Base-by-base conservation (phyloP, 805 yeast genomes). In the Barnettozyma salicaria region DNA sequence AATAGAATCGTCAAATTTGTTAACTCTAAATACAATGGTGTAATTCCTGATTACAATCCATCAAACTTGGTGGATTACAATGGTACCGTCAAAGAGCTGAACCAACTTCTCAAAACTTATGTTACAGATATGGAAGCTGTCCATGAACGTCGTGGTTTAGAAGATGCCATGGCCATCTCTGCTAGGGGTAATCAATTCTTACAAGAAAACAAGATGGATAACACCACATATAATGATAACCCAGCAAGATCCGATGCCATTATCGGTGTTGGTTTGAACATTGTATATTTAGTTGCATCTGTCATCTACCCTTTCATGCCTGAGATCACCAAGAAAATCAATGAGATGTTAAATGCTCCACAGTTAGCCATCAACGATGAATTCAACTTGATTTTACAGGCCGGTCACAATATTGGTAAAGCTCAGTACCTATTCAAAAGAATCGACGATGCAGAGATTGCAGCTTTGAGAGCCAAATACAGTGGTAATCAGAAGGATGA, bases 171-270 rank as follows among this genome's bases (percentile, higher is more conserved):
- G 96, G 71, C 84, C 22, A 68, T 92, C 40, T 83, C 96, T 41
- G 77, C 95, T 16, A 78, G 96, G 53, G 98, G 98, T 63, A 92
- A 92, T 65, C 83, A 72, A 61, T 92, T 90, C 72, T 73, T 92
- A 60, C 99, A 92, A 67, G 98, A 90, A 35, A 88, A 89, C 67
- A 89, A 89, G 65, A 73, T 92, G 53, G 97, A 90, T 63, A 92
- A 92, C 71, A 69, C 84, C 8, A 69, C 89, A 47, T 86, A 78
- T 62, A 74, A 77, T 39, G 76, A 86, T 54, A 59, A 64, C 33
- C 95, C 96, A 30, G 85, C 73, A 23, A 78, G 76, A 53, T 76
- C 95, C 11, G 96, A 88, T 55, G 95, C 96, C 4, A 95, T 90
- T 36, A 84, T 92, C 39, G 95, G 85, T 46, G 82, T 86, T 36